phyloP scores from a whole-genome alignment of 805 yeast genomes.

The Metschnikowia lochheadii region DNA sequence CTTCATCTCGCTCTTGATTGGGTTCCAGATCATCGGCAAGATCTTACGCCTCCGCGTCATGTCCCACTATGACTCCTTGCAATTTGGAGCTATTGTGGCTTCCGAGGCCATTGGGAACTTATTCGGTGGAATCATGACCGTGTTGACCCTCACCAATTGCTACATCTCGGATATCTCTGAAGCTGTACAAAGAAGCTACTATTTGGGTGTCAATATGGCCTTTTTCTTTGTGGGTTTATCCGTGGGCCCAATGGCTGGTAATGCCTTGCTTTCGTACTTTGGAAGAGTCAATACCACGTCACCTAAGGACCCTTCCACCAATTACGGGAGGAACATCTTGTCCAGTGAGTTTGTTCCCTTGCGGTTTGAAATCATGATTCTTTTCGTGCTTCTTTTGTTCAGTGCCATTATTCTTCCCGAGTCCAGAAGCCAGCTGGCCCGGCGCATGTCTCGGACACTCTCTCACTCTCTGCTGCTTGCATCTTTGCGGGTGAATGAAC shows the following conservation, averaged over 20 bases:
- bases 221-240: conserved; percentile 57
- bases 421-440: conserved; percentile 55
- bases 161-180: conserved; percentile 73
- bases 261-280: conserved; percentile 11
- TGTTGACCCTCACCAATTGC: conserved; percentile 58
- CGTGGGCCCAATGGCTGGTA: conserved; percentile 59
- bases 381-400: conserved; percentile 29
- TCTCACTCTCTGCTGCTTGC: conserved; percentile 21
- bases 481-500: background rate
- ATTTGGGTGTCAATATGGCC: conserved; percentile 58
- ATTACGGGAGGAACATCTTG: conserved; percentile 16
- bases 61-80: conserved; percentile 25
- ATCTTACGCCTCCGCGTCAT: conserved; percentile 22
- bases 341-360: conserved; percentile 31
- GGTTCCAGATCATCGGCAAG: conserved; percentile 21
- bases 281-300: background rate
- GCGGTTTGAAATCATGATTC: conserved; percentile 28
- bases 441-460: conserved; percentile 47
- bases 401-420: conserved; percentile 48
- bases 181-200: conserved; percentile 52
- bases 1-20: conserved; percentile 21
- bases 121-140: conserved; percentile 61
- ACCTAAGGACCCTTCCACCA: background rate
- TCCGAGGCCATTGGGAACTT: conserved; percentile 44
- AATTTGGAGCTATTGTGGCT: conserved; percentile 36